phyloP scores from a whole-genome alignment of 768 basidiomycete genomes.

The Termitomyces sp. region DNA sequence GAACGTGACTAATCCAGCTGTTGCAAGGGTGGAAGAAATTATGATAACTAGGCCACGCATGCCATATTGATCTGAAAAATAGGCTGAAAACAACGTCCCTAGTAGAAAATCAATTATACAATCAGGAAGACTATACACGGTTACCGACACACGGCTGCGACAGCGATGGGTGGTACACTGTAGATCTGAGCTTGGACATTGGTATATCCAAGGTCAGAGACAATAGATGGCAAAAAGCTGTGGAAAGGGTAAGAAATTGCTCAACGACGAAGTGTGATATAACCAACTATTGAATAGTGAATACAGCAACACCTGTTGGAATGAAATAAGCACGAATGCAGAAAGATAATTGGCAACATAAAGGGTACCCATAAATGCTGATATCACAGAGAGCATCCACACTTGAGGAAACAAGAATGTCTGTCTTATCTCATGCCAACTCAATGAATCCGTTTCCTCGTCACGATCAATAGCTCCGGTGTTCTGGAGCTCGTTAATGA shows the following conservation, averaged over 20 bases:
- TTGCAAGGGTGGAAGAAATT: not conserved
- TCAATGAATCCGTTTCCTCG: conserved; percentile 42
- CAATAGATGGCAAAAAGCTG: conserved; percentile 66
- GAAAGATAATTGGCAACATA: not conserved
- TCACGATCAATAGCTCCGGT: conserved; percentile 34
- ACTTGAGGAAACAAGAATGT: conserved; percentile 52
- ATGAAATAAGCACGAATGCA: not conserved
- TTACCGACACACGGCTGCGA: conserved; percentile 44
- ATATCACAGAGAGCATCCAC: conserved; percentile 41
- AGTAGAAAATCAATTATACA: not conserved
- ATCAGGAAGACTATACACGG: not conserved
- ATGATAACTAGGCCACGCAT: conserved; percentile 34
- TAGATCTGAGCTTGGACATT: conserved; percentile 54
- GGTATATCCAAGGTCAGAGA: conserved; percentile 56
- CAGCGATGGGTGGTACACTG: conserved; percentile 54
- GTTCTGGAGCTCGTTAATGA: conserved; percentile 33
- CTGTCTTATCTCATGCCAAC: conserved; percentile 50
- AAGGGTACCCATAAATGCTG: conserved; percentile 47
- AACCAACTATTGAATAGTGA: conserved; percentile 35
- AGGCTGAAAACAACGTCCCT: conserved; percentile 35
- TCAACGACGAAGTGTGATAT: not conserved
- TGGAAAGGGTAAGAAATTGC: not conserved
- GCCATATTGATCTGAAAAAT: conserved; percentile 50
- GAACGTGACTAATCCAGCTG: not conserved
- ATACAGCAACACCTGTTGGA: conserved; percentile 35